Evolutionary conservation across 2,329 filamentous ascomycete genomes (phyloP).

Genomic region (Sordariomycetes sp.): DNA sequence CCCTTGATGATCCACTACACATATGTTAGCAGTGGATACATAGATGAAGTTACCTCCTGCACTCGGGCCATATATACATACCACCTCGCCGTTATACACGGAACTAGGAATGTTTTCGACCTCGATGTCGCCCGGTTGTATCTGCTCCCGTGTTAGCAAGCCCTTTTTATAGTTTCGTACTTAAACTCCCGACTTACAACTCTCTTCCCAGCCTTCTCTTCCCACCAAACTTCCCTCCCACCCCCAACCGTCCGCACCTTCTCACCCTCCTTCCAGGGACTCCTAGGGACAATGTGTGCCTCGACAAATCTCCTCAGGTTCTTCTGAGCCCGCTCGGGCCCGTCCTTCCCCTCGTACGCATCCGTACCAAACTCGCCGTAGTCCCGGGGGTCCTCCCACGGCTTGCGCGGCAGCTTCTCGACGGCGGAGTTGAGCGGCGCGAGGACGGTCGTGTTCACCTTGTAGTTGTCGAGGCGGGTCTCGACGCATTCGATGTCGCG

Average conservation of each 20-base stretch:
- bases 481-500: slow-evolving; percentile 64
- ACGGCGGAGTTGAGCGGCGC: slow-evolving; percentile 80
- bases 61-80: slow-evolving; percentile 19
- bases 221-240: slow-evolving; percentile 70
- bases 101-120: slow-evolving; percentile 63
- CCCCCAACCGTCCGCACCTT: slow-evolving; percentile 58
- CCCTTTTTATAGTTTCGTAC: background rate
- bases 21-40: background rate
- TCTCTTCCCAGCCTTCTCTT: slow-evolving; percentile 55
- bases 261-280: slow-evolving; percentile 61
- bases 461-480: slow-evolving; percentile 54
- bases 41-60: slow-evolving; percentile 8
- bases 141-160: slow-evolving; percentile 24
- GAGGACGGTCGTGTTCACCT: slow-evolving; percentile 69
- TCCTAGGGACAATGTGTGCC: slow-evolving; percentile 66
- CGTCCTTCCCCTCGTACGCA: slow-evolving; percentile 67
- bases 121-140: slow-evolving; percentile 72
- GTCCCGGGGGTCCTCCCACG: slow-evolving; percentile 71
- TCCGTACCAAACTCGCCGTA: slow-evolving; percentile 55
- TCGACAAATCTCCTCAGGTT: slow-evolving; percentile 79
- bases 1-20: slow-evolving; percentile 53
- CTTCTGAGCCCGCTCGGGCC: slow-evolving; percentile 61
- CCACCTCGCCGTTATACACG: slow-evolving; percentile 79
- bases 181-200: slow-evolving; percentile 38
- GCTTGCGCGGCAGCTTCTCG: slow-evolving; percentile 68